These are phyloP conservation scores for Bryum argenteum DNA, from an alignment of 225 moss, liverwort and hornwort genomes.

Conservation along the genomic window DNA sequence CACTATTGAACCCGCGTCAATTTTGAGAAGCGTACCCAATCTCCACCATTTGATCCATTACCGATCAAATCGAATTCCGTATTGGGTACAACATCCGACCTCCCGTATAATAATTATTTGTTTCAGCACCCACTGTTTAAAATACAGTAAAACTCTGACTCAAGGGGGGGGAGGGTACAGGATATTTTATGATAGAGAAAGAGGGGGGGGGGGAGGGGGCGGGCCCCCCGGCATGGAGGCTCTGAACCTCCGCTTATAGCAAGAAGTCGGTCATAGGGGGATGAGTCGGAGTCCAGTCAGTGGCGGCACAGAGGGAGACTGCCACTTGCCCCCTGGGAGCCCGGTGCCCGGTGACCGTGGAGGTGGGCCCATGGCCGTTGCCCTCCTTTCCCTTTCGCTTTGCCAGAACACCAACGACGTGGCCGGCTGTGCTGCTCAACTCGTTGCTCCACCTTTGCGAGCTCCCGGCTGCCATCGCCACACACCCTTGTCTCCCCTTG, in stretches of 20 bases:
- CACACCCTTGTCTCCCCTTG: neutral
- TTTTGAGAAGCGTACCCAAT: too few species aligned
- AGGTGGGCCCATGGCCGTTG: constrained; percentile 2
- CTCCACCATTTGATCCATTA: too few species aligned
- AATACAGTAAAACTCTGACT: too few species aligned
- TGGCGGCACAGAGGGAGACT: neutral
- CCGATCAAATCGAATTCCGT: too few species aligned
- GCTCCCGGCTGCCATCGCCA: constrained; percentile 15
- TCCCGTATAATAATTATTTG: too few species aligned
- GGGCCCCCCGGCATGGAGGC: too few species aligned
- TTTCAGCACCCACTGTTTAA: too few species aligned
- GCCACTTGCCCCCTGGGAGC: neutral
- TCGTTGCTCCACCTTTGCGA: neutral
- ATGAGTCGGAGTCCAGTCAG: neutral
- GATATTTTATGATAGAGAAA: too few species aligned
- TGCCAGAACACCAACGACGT: constrained; percentile 33
- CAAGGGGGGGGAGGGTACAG: too few species aligned
- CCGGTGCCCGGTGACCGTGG: constrained; percentile 9
- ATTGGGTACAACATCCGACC: too few species aligned
- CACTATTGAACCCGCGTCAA: too few species aligned
- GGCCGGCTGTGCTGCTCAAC: constrained; percentile 43
- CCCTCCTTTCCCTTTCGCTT: neutral
- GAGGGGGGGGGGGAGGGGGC: too few species aligned
- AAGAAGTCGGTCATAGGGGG: neutral
- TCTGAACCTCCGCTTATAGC: neutral